Base-by-base conservation (phyloP, 192 early-diverging fungal genomes). In the Coemansia sp. region DNA sequence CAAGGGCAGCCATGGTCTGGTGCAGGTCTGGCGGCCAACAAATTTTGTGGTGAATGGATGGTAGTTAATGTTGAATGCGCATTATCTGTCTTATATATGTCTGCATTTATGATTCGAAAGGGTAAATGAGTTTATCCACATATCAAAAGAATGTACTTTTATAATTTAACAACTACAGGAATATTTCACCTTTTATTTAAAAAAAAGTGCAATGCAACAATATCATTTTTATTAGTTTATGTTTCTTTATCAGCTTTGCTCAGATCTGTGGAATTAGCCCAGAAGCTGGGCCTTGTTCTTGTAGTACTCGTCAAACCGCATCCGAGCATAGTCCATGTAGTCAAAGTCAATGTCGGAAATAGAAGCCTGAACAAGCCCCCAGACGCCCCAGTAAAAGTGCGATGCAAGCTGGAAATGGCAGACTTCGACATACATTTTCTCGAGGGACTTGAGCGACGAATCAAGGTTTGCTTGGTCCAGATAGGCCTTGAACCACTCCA, bases 321-420 rank as follows among this genome's bases (percentile, higher is more conserved):
- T 72, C 14, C 87, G 77, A 16, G 94, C 92, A 82, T 97, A 98
- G 42, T 85, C 88, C 82, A 91, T 87, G 70, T 98, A 98, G 68
- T 95, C 92, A 88, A 98, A 98, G 72, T 96, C 94, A 30, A 98
- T 89, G 70, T 96, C 93, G 8, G 93, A 95, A 20, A 94, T 76
- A 28, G 87, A 85, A 2, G 93, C 93, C 77, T 98, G 95, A 22
- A 90, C 80, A 65, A 93, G 67, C 2, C 82, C 90, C 90, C 89
- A 91, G 28, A 89, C 64, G 25, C 87, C 91, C 96, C 96, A 98
- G 74, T 93, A 98, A 63, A 91, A 89, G 75, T 98, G 96, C 11
- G 95, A 93, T 2, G 93, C 93, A 42, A 97, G 82, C 52, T 90
- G 87, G 76, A 94, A 96, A 63, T 86, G 81, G 65, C 88, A 80